Evolutionary conservation across 805 yeast species (phyloP).

Genomic region (Wickerhamomyces chambardii): DNA sequence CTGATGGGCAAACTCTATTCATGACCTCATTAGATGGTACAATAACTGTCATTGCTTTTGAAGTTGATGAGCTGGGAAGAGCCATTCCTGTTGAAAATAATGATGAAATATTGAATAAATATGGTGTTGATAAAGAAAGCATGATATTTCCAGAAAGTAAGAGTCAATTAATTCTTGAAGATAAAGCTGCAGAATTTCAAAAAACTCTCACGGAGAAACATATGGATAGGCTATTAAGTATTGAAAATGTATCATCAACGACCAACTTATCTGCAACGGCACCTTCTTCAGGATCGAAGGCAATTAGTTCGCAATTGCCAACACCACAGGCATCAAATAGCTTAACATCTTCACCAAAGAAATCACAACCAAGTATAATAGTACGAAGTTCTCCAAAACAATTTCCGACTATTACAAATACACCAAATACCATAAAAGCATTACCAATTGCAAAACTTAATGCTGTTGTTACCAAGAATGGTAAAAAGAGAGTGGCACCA

Average conservation of each 20-base stretch:
- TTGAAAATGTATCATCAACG: slow-evolving; percentile 8
- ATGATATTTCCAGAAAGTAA: slow-evolving; percentile 82
- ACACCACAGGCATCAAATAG: not conserved
- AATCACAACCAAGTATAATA: not conserved
- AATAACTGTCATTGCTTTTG: slow-evolving; percentile 60
- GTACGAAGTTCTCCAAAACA: too few species aligned
- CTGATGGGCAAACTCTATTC: slow-evolving; percentile 67
- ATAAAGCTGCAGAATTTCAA: slow-evolving; percentile 35
- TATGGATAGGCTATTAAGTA: slow-evolving; percentile 34
- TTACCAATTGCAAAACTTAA: slow-evolving; percentile 13
- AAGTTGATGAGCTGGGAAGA: slow-evolving; percentile 50
- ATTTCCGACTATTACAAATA: not conserved
- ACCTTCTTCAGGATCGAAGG: not conserved
- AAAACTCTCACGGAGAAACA: slow-evolving; percentile 21
- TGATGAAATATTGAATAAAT: slow-evolving; percentile 63
- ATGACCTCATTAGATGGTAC: slow-evolving; percentile 82
- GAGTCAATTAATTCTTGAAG: slow-evolving; percentile 69
- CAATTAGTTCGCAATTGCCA: too few species aligned
- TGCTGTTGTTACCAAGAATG: slow-evolving; percentile 63
- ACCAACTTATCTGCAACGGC: slow-evolving; percentile 2
- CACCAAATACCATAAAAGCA: not conserved
- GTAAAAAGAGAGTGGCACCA: slow-evolving; percentile 71
- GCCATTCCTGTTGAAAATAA: slow-evolving; percentile 57
- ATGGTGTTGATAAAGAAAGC: slow-evolving; percentile 83
- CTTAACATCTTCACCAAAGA: not conserved